phyloP scores from a whole-genome alignment of 2,329 filamentous ascomycete species.

The Colletotrichum somersetense region DNA sequence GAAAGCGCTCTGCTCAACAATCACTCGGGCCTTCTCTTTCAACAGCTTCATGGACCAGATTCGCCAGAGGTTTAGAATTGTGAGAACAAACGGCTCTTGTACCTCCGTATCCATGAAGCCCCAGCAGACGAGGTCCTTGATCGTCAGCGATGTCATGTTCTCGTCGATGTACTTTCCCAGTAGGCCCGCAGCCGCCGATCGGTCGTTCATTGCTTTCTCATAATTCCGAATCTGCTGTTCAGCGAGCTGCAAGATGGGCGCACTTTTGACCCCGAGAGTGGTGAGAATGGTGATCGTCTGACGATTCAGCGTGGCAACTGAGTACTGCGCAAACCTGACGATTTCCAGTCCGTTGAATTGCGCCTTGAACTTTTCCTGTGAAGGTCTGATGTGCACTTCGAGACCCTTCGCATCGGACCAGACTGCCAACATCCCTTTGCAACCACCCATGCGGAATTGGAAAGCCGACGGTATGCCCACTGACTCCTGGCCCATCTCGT shows the following conservation, averaged over 20 bases:
- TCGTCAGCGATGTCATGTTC: conserved; percentile 80
- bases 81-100: conserved; percentile 84
- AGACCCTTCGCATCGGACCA: conserved; percentile 76
- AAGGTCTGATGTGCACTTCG: conserved; percentile 83
- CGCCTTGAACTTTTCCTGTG: conserved; percentile 88
- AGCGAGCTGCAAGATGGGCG: conserved; percentile 77
- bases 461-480: conserved; percentile 80
- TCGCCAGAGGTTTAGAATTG: conserved; percentile 85
- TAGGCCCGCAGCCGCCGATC: conserved; percentile 73
- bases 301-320: conserved; percentile 85
- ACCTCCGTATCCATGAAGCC: conserved; percentile 77
- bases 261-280: conserved; percentile 76
- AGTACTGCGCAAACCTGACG: conserved; percentile 82
- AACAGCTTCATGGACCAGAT: conserved; percentile 90
- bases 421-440: conserved; percentile 87
- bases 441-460: conserved; percentile 92
- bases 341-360: conserved; percentile 83
- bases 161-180: conserved; percentile 85
- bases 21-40: conserved; percentile 92
- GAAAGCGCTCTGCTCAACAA: conserved; percentile 86
- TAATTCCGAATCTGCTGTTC: conserved; percentile 76
- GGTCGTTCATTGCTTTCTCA: conserved; percentile 76
- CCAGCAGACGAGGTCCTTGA: conserved; percentile 82
- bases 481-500: conserved; percentile 72
- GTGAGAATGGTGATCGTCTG: conserved; percentile 92